Evolutionary conservation across 2,329 filamentous ascomycete species (phyloP).

Genomic region (Aspergillus fumigatus): DNA sequence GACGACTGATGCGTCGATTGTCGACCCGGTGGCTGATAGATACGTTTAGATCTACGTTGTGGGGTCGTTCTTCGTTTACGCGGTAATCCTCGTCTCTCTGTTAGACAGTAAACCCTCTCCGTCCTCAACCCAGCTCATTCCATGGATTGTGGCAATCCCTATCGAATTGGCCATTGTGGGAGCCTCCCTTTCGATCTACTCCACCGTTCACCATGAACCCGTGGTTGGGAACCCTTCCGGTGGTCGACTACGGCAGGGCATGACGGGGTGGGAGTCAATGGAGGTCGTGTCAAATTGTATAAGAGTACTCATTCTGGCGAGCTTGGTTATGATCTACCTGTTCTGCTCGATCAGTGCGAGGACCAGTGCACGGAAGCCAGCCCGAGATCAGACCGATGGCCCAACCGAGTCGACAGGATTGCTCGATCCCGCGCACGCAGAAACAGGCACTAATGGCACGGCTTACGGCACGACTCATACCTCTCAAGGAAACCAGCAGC

Average conservation of each 20-base stretch:
- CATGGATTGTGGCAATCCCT: constrained; percentile 70
- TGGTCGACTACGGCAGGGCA: constrained; percentile 36
- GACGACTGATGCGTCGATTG: background rate
- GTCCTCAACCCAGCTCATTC: constrained; percentile 69
- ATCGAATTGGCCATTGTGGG: constrained; percentile 70
- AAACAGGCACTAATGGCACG: constrained; percentile 48
- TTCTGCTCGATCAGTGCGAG: constrained; percentile 44
- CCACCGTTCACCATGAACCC: constrained; percentile 61
- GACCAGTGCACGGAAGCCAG: constrained; percentile 33
- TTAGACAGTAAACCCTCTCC: constrained; percentile 80
- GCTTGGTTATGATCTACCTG: constrained; percentile 58
- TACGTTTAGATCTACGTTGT: constrained; percentile 70
- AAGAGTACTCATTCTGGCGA: constrained; percentile 63
- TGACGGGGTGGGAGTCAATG: constrained; percentile 41
- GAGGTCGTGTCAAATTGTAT: constrained; percentile 55
- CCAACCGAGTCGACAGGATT: constrained; percentile 41
- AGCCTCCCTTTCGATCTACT: constrained; percentile 65
- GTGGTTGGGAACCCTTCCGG: constrained; percentile 46
- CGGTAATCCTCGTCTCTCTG: constrained; percentile 79
- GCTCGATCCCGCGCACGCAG: constrained; percentile 36
- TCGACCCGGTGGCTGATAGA: constrained; percentile 3
- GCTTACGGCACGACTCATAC: constrained; percentile 48
- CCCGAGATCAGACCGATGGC: constrained; percentile 30
- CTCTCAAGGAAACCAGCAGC: constrained; percentile 34
- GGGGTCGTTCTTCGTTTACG: constrained; percentile 80